phyloP scores from a whole-genome alignment of 306 rosid genomes.

The Sechiopsis laciniata region DNA sequence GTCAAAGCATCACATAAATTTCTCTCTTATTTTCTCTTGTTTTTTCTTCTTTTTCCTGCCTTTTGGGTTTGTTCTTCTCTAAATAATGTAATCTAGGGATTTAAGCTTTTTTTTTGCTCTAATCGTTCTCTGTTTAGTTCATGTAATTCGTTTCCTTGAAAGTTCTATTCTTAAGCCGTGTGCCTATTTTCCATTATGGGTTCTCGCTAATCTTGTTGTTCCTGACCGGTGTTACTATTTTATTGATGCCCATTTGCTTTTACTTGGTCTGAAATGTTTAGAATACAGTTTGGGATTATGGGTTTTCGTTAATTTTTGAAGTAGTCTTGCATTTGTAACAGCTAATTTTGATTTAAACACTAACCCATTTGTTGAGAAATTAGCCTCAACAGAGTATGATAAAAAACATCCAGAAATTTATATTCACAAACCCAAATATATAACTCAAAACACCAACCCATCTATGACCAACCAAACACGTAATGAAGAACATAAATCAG shows the following conservation, averaged over 20 bases:
- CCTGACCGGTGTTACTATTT: slow-evolving; percentile 13
- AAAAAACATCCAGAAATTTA: slow-evolving; percentile 3
- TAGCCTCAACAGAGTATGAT: slow-evolving; percentile 10
- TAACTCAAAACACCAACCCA: not conserved
- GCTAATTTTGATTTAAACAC: slow-evolving; percentile 22
- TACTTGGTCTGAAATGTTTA: slow-evolving; percentile 15
- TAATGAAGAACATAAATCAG: slow-evolving; percentile 86
- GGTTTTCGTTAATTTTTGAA: slow-evolving; percentile 48
- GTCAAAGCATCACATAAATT: too few relatives aligned
- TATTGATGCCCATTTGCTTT: slow-evolving; percentile 40
- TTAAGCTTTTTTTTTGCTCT: too few relatives aligned
- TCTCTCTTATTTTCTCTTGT: slow-evolving; percentile 20
- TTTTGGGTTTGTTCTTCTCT: too few relatives aligned
- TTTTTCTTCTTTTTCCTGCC: not conserved
- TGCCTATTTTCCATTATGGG: slow-evolving; percentile 39
- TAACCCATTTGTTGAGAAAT: too few relatives aligned
- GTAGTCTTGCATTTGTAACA: slow-evolving; percentile 29
- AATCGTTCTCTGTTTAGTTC: slow-evolving; percentile 1
- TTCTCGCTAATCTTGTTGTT: slow-evolving; percentile 53
- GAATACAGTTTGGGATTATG: slow-evolving; percentile 49
- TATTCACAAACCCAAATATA: not conserved
- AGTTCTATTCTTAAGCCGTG: slow-evolving; percentile 37
- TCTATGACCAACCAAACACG: slow-evolving; percentile 65
- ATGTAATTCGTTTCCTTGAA: slow-evolving; percentile 39
- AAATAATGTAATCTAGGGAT: slow-evolving; percentile 38